Conservation (phyloP, 768 basidiomycete species). For the Panaeolus cyanescens region DNA sequence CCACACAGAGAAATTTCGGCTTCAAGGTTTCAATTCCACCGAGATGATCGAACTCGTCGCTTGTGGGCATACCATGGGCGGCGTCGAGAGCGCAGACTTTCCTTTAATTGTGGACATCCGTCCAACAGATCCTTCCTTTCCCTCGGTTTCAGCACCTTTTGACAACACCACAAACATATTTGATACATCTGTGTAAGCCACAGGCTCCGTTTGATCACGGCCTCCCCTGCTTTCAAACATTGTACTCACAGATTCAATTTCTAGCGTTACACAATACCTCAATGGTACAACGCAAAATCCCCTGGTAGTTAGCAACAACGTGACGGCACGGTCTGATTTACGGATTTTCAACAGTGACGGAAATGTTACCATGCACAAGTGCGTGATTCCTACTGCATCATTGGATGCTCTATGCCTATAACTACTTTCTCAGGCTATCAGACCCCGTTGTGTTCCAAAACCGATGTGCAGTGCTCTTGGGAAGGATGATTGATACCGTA, state of each 20-base stretch:
- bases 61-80: constrained; percentile 48
- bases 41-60: constrained; percentile 49
- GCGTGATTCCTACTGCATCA: background rate
- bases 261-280: constrained; percentile 41
- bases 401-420: background rate
- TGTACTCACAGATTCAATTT: no score
- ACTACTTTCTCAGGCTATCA: constrained; percentile 20
- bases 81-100: constrained; percentile 42
- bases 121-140: constrained; percentile 20
- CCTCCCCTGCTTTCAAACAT: background rate
- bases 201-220: background rate
- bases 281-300: constrained; percentile 39
- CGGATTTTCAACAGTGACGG: constrained; percentile 40
- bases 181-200: constrained; percentile 40
- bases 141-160: constrained; percentile 28
- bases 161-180: constrained; percentile 34
- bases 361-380: constrained; percentile 43
- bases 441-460: constrained; percentile 27
- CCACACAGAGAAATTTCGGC: constrained; percentile 35
- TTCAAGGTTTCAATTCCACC: constrained; percentile 38
- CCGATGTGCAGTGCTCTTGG: constrained; percentile 35
- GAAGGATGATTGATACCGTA: constrained; percentile 46
- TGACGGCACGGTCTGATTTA: constrained; percentile 38
- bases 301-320: constrained; percentile 34
- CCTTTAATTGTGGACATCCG: constrained; percentile 41